phyloP scores from a whole-genome alignment of 306 rosid species.

The Gastrolobium bilobum region DNA sequence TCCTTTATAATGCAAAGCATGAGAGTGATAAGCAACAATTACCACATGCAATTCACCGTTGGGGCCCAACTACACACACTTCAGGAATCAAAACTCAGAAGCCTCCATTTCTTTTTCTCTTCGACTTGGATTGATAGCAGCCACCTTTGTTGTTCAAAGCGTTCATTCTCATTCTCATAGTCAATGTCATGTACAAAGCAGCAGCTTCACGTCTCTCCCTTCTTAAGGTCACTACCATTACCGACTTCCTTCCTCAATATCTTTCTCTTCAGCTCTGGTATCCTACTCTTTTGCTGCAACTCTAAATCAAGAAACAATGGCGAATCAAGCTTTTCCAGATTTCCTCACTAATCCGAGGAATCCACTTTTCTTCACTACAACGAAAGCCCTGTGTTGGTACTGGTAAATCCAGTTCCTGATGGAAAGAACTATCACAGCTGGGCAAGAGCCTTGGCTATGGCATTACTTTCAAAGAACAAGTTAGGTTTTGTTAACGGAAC shows the following conservation, averaged over 20 bases:
- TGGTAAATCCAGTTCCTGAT: too few relatives aligned
- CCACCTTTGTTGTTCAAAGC: not conserved
- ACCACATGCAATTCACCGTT: not conserved
- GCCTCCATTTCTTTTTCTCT: conserved; percentile 5
- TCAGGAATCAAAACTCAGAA: not conserved
- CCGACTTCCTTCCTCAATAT: not conserved
- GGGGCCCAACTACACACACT: not conserved
- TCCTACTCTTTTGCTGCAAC: too few relatives aligned
- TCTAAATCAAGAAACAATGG: too few relatives aligned
- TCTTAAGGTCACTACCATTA: conserved; percentile 66
- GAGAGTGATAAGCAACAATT: not conserved
- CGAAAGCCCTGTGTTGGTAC: too few relatives aligned
- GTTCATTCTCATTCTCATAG: not conserved
- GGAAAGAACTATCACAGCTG: too few relatives aligned
- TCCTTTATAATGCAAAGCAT: not conserved
- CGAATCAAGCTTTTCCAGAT: too few relatives aligned
- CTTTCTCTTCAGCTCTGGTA: too few relatives aligned
- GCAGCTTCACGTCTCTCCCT: conserved; percentile 68
- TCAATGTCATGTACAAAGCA: conserved; percentile 61
- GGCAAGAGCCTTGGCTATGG: too few relatives aligned
- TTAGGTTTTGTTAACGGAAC: too few relatives aligned
- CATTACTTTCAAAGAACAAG: too few relatives aligned
- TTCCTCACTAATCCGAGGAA: too few relatives aligned
- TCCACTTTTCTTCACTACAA: too few relatives aligned
- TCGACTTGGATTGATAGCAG: not conserved